Evolutionary conservation across 2,329 filamentous ascomycete genomes (phyloP).

Genomic region (Diaporthe sp.): DNA sequence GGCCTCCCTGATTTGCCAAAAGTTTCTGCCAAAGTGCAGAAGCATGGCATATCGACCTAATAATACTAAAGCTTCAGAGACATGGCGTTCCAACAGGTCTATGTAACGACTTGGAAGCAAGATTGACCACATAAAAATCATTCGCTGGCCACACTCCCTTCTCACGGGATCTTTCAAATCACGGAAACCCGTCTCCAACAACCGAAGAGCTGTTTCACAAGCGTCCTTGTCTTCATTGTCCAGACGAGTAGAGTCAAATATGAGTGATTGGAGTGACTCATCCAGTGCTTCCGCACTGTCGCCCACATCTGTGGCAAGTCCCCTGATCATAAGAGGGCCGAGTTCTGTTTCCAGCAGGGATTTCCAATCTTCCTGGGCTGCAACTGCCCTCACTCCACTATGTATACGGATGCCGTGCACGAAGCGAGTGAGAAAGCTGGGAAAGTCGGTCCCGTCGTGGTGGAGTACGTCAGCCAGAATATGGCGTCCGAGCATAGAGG

Average conservation of each 20-base stretch:
- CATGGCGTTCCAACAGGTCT: neutral
- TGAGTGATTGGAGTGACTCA: neutral
- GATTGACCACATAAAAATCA: slow-evolving; percentile 16
- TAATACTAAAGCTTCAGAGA: slow-evolving; percentile 14
- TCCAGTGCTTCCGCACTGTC: slow-evolving; percentile 31
- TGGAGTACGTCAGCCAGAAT: slow-evolving; percentile 58
- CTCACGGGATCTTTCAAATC: neutral
- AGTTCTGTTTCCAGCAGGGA: slow-evolving; percentile 49
- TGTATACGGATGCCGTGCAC: slow-evolving; percentile 53
- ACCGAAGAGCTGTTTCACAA: slow-evolving; percentile 2
- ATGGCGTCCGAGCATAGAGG: slow-evolving; percentile 56
- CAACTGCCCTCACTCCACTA: slow-evolving; percentile 53
- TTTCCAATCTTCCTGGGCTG: slow-evolving; percentile 45
- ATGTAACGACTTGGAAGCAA: neutral
- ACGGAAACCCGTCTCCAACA: slow-evolving; percentile 12
- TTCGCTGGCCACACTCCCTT: neutral
- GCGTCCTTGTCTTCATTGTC: neutral
- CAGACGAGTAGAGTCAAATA: neutral
- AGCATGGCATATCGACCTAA: slow-evolving; percentile 20
- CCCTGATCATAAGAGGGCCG: slow-evolving; percentile 24
- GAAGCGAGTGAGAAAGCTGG: slow-evolving; percentile 52
- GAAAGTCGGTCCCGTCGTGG: slow-evolving; percentile 51
- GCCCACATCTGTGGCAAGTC: neutral
- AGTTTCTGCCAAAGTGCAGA: neutral
- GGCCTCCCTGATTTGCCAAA: neutral